Conservation (phyloP, 192 early-diverging fungal species). For the Podila horticola region DNA sequence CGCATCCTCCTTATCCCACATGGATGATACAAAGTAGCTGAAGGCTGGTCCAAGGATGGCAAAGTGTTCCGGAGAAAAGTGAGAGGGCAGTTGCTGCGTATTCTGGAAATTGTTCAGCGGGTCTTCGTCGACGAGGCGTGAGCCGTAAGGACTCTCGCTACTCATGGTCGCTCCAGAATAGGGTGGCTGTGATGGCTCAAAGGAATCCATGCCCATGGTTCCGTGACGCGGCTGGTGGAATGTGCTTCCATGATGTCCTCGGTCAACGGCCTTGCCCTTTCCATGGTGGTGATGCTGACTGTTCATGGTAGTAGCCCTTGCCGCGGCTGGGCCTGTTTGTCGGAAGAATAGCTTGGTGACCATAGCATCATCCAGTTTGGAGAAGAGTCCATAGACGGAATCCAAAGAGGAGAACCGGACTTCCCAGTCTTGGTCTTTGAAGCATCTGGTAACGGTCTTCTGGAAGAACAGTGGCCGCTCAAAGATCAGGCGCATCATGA, state of each 20-base stretch:
- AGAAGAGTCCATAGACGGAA: constrained; percentile 64
- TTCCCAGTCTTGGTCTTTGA: constrained; percentile 63
- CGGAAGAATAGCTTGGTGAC: constrained; percentile 41
- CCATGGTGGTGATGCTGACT: neutral
- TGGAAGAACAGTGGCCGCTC: constrained; percentile 53
- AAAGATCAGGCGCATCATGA: constrained; percentile 59
- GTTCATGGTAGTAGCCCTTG: constrained; percentile 8
- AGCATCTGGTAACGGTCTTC: constrained; percentile 53
- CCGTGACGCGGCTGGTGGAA: neutral
- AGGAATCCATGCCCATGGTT: neutral
- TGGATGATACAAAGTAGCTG: constrained; percentile 62
- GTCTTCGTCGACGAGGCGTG: neutral
- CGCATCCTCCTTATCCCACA: constrained; percentile 69
- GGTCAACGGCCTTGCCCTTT: constrained; percentile 29
- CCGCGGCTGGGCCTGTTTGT: neutral
- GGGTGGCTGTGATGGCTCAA: neutral
- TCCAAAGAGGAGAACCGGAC: constrained; percentile 61
- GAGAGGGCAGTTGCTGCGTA: neutral
- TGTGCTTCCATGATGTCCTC: constrained; percentile 2
- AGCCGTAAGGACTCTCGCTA: constrained; percentile 8
- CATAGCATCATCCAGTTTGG: constrained; percentile 63
- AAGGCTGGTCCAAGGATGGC: constrained; percentile 61
- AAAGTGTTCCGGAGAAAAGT: constrained; percentile 36
- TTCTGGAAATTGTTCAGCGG: neutral
- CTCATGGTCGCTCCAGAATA: constrained; percentile 4